Base-by-base conservation (phyloP, 148 eudicot species). In the Dianthus caryophyllus region DNA sequence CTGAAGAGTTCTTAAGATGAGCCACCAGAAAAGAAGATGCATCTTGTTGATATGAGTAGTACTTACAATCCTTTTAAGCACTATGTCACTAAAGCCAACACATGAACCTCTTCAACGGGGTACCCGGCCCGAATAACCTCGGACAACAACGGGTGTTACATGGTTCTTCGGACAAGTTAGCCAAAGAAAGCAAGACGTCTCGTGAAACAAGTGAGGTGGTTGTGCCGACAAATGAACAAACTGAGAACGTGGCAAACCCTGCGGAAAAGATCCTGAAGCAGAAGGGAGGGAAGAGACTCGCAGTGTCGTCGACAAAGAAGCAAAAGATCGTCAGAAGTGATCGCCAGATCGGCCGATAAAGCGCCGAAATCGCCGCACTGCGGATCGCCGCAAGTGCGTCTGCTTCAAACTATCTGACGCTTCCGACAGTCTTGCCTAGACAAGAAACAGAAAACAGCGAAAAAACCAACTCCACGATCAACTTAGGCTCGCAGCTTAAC, bases 211-310 rank as follows among this genome's bases (percentile, higher is more conserved):
- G 70, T 38, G 56, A 54, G 14, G 67, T 33, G 66, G 44, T 43
- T 22, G 75, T 48, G 31, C 71, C 65, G 26, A 14, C 65, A 26
- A 82, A 77, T 27, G 76, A 77, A 33, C 66, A 33, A 1, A 66
- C 38, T 44, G 78, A 68, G 47, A 67, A 46, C 25, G 61, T 46
- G 4, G n/a, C n/a, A n/a, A 22, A 22, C n/a, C 25, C 57, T 24
- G 54, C 55, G 18, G 38, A 60, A 26, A 49, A 65, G 4, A 72
- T 27, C 20, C 81, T 69, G 52, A 79, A 75, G 41, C 69, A 43
- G 2, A 82, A 69, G n/a, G n/a, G n/a, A 51, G 77, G 56, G 52
- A 72, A 77, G 68, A 68, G 54, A 43, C 30, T 58, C 2, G 69
- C 71, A 29, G n/a, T n/a, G n/a, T 8, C 43, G 13, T 52, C 79